Conservation (phyloP, 352 stramenopile species). For the Peronosclerospora sorghi region DNA sequence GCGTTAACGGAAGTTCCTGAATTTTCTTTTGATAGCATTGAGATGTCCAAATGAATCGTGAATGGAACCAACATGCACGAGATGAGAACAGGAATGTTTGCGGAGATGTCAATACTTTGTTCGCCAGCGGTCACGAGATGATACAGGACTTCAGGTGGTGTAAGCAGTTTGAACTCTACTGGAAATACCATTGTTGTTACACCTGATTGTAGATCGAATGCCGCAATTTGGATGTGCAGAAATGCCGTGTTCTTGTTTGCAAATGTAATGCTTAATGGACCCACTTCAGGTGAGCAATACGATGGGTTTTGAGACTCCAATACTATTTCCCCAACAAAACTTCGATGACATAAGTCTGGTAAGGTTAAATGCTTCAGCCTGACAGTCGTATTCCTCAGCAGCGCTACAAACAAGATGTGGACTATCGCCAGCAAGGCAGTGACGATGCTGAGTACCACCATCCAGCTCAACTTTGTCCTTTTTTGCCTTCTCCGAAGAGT, state of each 20-base stretch:
- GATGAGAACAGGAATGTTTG: conserved; percentile 42
- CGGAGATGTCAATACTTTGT: conserved; percentile 31
- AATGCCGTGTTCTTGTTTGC: conserved; percentile 41
- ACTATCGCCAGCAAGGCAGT: conserved; percentile 31
- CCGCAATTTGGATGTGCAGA: conserved; percentile 32
- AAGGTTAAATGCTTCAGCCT: conserved; percentile 46
- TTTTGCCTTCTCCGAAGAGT: neutral
- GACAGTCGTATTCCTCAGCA: conserved; percentile 51
- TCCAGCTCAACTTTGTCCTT: conserved; percentile 9
- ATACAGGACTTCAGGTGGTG: conserved; percentile 34
- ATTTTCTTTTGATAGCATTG: conserved; percentile 23
- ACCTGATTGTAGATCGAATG: conserved; percentile 43
- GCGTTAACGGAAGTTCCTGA: neutral
- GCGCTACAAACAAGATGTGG: conserved; percentile 51
- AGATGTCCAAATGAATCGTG: conserved; percentile 51
- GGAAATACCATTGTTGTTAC: conserved; percentile 36
- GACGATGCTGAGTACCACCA: conserved; percentile 15
- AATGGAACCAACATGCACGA: conserved; percentile 65
- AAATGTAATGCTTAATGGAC: conserved; percentile 42
- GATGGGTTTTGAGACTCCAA: conserved; percentile 66
- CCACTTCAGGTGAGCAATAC: conserved; percentile 56
- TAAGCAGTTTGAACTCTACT: conserved; percentile 36
- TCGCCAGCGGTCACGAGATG: conserved; percentile 35
- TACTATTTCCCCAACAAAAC: conserved; percentile 35
- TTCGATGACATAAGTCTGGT: conserved; percentile 55